A percentile compares a stretch with the other conserved stretches of the same genome.
Conservation (phyloP, 345 rosid genomes). For the Physaria fendleri region DNA sequence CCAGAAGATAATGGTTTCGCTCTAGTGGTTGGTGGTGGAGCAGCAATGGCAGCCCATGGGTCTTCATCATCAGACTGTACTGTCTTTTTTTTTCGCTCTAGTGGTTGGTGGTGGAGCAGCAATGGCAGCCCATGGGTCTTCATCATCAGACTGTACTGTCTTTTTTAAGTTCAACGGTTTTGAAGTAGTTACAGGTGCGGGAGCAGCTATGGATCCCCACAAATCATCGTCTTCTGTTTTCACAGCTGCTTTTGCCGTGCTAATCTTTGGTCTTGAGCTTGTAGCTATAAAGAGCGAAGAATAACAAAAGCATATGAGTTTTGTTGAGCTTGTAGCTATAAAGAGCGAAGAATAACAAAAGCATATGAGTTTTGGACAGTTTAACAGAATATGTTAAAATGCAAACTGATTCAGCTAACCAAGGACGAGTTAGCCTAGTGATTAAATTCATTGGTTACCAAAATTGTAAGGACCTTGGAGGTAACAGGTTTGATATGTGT, state of each 20-base stretch:
- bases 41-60: constrained; percentile 96
- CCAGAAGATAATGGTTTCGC: constrained; percentile 70
- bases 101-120: constrained; percentile 95
- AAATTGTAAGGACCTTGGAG: no score
- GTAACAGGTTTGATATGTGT: no score
- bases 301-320: not conserved
- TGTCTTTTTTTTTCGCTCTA: constrained; percentile 38
- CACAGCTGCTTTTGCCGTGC: constrained; percentile 30
- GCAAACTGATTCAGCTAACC: no score
- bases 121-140: constrained; percentile 93
- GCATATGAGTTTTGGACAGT: not conserved
- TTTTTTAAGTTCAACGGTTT: constrained; percentile 60
- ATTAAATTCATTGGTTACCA: no score
- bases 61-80: constrained; percentile 57
- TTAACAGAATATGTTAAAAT: no score
- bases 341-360: constrained; percentile 1
- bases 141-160: constrained; percentile 45
- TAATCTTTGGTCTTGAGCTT: constrained; percentile 50
- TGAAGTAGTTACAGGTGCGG: constrained; percentile 60
- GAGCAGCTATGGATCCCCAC: constrained; percentile 95
- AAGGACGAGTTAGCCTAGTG: no score
- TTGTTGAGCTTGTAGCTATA: constrained; percentile 37
- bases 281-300: constrained; percentile 35
- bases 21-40: constrained; percentile 79
- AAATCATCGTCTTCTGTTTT: constrained; percentile 78